These are phyloP conservation scores for Phyllosticta citriasiana DNA, from an alignment of 2,329 filamentous ascomycete species.

Conservation along the genomic window DNA sequence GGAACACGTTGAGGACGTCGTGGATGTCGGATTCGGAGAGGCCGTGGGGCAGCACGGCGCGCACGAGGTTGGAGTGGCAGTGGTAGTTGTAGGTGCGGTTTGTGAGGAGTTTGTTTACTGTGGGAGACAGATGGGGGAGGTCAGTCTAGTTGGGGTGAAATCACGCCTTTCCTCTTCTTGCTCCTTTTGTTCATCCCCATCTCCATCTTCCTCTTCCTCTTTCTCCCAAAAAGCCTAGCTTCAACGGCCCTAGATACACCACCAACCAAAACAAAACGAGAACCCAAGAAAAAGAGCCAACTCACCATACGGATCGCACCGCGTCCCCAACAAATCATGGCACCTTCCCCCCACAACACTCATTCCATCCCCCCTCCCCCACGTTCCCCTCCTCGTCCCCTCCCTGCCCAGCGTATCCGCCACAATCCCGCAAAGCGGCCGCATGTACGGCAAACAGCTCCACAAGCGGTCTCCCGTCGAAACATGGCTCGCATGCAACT, in stretches of 20 bases:
- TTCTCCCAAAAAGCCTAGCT: too few relatives aligned
- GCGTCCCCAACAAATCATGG: slow-evolving; percentile 72
- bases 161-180: background rate
- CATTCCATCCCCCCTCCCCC: slow-evolving; percentile 46
- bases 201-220: background rate
- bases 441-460: slow-evolving; percentile 67
- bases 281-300: too few relatives aligned
- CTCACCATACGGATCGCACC: slow-evolving; percentile 68
- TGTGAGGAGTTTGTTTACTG: slow-evolving; percentile 61
- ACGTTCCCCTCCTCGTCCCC: slow-evolving; percentile 22
- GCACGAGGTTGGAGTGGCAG: slow-evolving; percentile 71
- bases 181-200: background rate
- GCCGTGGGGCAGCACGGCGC: slow-evolving; percentile 59
- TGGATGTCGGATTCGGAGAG: slow-evolving; percentile 67
- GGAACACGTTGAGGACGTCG: slow-evolving; percentile 79
- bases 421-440: slow-evolving; percentile 61
- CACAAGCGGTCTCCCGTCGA: slow-evolving; percentile 63
- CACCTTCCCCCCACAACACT: slow-evolving; percentile 55
- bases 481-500: slow-evolving; percentile 69
- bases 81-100: slow-evolving; percentile 69
- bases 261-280: too few relatives aligned
- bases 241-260: too few relatives aligned
- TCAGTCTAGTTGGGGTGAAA: background rate
- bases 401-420: slow-evolving; percentile 49
- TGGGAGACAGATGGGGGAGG: background rate